A percentile compares a stretch with the other conserved stretches of the same genome.
Conservation (phyloP, 2,329 filamentous ascomycete species). For the Pyrenochaeta sp. region DNA sequence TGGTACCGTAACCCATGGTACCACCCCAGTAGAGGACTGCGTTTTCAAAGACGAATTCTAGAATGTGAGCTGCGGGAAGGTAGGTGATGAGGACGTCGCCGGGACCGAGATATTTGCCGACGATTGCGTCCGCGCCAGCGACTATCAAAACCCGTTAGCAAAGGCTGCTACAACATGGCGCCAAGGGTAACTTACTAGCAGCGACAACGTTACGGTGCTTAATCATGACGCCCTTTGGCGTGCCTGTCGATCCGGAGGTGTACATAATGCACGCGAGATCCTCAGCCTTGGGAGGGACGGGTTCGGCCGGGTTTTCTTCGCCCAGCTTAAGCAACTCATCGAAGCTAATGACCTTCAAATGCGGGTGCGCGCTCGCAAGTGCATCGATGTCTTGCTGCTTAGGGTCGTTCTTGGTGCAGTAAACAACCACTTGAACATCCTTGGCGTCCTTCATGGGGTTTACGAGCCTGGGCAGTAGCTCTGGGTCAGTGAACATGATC, state of each 20-base stretch:
- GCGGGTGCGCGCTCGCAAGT: constrained; percentile 61
- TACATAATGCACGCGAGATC: constrained; percentile 84
- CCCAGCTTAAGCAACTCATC: constrained; percentile 63
- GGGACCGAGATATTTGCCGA: constrained; percentile 79
- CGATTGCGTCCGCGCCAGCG: constrained; percentile 79
- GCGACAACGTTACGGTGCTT: constrained; percentile 83
- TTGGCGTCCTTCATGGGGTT: constrained; percentile 64
- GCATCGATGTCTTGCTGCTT: constrained; percentile 63
- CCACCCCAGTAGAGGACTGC: constrained; percentile 87
- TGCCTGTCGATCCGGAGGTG: constrained; percentile 88
- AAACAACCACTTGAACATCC: constrained; percentile 65
- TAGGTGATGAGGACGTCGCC: constrained; percentile 87
- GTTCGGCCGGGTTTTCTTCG: constrained; percentile 73
- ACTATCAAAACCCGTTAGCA: constrained; percentile 52
- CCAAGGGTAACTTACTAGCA: constrained; percentile 65
- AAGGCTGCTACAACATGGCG: not conserved
- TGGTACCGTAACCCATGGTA: constrained; percentile 91
- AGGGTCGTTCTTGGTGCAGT: constrained; percentile 63
- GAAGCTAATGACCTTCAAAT: constrained; percentile 64
- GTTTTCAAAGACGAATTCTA: constrained; percentile 97
- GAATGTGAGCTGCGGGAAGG: constrained; percentile 91
- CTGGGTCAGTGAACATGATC: constrained; percentile 87
- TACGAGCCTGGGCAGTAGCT: constrained; percentile 66
- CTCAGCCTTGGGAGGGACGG: constrained; percentile 74
- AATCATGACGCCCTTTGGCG: constrained; percentile 87